Evolutionary conservation across 306 rosid genomes (phyloP), one percentile per base, ranked within the genome.

Genomic region (Sindora glabra): DNA sequence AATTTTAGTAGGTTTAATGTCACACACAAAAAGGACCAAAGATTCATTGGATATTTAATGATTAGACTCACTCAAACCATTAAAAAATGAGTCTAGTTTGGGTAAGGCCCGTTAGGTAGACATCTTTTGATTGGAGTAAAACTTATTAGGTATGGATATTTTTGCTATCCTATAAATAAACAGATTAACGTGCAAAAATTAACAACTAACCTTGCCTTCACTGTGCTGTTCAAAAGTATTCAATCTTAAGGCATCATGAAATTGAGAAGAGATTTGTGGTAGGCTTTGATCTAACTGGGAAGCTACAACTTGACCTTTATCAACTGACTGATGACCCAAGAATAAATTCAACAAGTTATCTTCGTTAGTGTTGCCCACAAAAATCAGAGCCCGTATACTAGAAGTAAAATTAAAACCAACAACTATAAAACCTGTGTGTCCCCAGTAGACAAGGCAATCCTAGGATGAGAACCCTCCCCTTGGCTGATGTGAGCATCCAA

Each of bases 221-320:
- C 73, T 83, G 61, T 67, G 73, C 32, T 74, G 77, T 46, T 77
- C 79, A 70, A 70, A 67, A 46, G 92, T 64, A 54, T 80, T 85
- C 79, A 89, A 70, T 69, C 83, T 78, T 42, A 89, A 68, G 33
- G 77, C 78, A 62, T 84, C 86, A 42, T 64, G 86, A 79, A 89
- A 89, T 37, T 89, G 97, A 47, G 97, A 73, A 56, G 97, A 80
- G 63, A 89, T 58, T 71, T 89, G 94, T 62, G 80, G 96, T 56
- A 86, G 59, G 70, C 75, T 74, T 66, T 67, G 77, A 59, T 87
- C 95, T 52, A 79, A 62, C 52, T 80, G 94, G 45, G 87, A 66
- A 47, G 59, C 62, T 58, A 75, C 77, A 51, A 68, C 72, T 62
- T 73, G 84, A 49, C 74, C 72, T 64, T 79, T 67, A 62, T 86